phyloP scores from a whole-genome alignment of 164 flowering plant genomes.

The Vitis amurensis region DNA sequence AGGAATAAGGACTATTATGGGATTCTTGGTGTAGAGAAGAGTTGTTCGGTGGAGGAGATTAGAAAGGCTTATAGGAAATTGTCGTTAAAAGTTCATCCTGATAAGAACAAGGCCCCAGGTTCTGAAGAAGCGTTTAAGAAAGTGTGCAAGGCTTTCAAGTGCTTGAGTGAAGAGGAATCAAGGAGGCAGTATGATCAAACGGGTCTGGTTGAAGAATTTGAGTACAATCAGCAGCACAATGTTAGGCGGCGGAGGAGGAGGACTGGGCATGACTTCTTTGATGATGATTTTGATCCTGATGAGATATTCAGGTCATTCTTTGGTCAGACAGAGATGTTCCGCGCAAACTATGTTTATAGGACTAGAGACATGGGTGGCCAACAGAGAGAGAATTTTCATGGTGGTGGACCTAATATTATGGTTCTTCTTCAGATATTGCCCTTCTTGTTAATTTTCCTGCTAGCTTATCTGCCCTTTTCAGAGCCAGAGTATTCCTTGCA shows the following conservation, averaged over 20 bases:
- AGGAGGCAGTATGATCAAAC: slow-evolving; percentile 85
- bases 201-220: slow-evolving; percentile 77
- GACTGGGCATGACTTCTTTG: slow-evolving; percentile 43
- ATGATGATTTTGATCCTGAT: slow-evolving; percentile 87
- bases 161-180: slow-evolving; percentile 78
- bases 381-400: slow-evolving; percentile 45
- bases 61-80: slow-evolving; percentile 84
- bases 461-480: slow-evolving; percentile 77
- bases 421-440: slow-evolving; percentile 70
- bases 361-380: slow-evolving; percentile 45
- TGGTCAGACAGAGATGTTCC: slow-evolving; percentile 61
- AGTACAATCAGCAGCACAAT: slow-evolving; percentile 60
- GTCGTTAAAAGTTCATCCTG: slow-evolving; percentile 97
- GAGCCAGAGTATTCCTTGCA: slow-evolving; percentile 90
- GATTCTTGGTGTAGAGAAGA: slow-evolving; percentile 77
- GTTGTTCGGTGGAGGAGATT: slow-evolving; percentile 77
- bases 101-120: slow-evolving; percentile 96
- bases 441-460: slow-evolving; percentile 62
- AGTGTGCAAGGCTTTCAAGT: slow-evolving; percentile 88
- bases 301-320: slow-evolving; percentile 91
- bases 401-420: slow-evolving; percentile 62
- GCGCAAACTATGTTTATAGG: slow-evolving; percentile 54
- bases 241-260: slow-evolving; percentile 59
- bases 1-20: slow-evolving; percentile 70
- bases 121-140: slow-evolving; percentile 96